Evolutionary conservation across 345 rosid genomes (phyloP), one percentile per base, ranked within the genome.

Genomic region (Bretschneidera sinensis): DNA sequence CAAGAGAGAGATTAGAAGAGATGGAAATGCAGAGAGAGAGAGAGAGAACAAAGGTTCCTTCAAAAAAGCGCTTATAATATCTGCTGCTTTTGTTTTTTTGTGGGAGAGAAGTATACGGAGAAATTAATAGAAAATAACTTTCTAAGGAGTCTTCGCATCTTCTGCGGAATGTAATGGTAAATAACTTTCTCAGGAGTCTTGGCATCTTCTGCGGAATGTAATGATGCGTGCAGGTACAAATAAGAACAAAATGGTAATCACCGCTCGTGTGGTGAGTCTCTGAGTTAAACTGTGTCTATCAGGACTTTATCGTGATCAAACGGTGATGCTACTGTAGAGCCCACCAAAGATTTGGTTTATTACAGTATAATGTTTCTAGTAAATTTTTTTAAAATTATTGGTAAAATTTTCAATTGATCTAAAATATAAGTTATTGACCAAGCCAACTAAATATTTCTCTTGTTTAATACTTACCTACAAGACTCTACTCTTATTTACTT

Each of bases 41-140:
- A 55, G 58, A 23, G 59, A 54, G 20, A 65, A 13, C 22, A 75
- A 48, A 6, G 54, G 54, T 28, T 43, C 70, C 74, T 69, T 64
- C 63, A 74, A 55, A 62, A 60, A 69, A 69, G 69, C 43, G 64
- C 51, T 59, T 23, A 0, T 5, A 2, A 0, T 14, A 4, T 45
- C 49, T 45, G 49, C 49, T 20, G 9, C 52, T n/a, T n/a, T n/a
- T n/a, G 21, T 19, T 48, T 48, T 48, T 13, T 14, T 13, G 45
- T 39, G 11, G 45, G 45, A 14, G 45, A 39, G 16, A n/a, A n/a
- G n/a, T n/a, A n/a, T 9, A 39, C 4, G 15, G 10, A 39, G 45
- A 39, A 9, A 31, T 31, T 31, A 4, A 31, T 31, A n/a, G n/a
- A n/a, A n/a, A n/a, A 31, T 31, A 31, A 4, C 35, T 31, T 31